A percentile compares a stretch with the other conserved stretches of the same genome.
These are phyloP conservation scores for Apiotrichum laibachii DNA, from an alignment of 1,284 basidiomycete genomes.

Conservation along the genomic window DNA sequence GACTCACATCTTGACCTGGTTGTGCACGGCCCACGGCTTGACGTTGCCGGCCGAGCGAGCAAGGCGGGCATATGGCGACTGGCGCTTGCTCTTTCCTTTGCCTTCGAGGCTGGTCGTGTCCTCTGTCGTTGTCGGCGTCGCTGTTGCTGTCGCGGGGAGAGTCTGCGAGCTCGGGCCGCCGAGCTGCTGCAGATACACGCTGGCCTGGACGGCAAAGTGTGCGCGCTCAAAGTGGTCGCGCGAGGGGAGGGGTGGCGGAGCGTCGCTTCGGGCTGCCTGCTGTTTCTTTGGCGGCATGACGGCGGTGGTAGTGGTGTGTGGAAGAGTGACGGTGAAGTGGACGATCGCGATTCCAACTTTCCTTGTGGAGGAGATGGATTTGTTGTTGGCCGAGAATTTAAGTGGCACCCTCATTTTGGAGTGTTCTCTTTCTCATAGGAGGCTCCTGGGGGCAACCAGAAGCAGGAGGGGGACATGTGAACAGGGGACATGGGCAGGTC, in stretches of 20 bases:
- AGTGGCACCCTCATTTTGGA: no score
- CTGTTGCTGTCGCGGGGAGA: not conserved
- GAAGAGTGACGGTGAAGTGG: not conserved
- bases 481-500: no score
- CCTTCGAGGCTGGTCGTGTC: not conserved
- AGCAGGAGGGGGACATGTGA: no score
- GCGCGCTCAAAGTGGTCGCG: conserved; percentile 44
- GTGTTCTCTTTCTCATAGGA: no score
- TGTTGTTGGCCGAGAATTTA: no score
- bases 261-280: not conserved
- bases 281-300: conserved; percentile 5
- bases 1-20: conserved; percentile 43
- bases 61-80: conserved; percentile 18
- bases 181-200: conserved; percentile 38
- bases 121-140: not conserved
- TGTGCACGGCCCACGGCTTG: conserved; percentile 38
- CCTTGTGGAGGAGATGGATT: not conserved
- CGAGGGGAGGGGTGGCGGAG: conserved; percentile 30
- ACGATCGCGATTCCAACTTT: not conserved
- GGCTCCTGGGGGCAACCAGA: no score
- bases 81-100: conserved; percentile 7
- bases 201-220: conserved; percentile 44
- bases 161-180: not conserved
- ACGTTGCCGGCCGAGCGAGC: conserved; percentile 28
- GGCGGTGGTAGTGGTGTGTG: not conserved